phyloP scores from a whole-genome alignment of 139 green algal genomes.

The Tetradesmus lagerheimii region DNA sequence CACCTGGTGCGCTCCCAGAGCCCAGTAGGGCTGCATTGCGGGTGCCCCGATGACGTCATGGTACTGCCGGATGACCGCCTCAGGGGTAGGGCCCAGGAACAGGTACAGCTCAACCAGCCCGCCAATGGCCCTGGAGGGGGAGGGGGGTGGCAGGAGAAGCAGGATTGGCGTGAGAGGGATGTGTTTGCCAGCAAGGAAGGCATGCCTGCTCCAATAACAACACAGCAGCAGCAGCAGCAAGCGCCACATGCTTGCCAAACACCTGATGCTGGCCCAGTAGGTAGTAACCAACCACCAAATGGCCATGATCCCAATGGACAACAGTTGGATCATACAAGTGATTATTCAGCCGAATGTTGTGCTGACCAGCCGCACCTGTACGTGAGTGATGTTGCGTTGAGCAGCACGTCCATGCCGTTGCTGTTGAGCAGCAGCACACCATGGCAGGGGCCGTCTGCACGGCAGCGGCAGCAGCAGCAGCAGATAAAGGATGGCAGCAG shows the following conservation, averaged over 20 bases:
- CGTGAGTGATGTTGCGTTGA: constrained; percentile 5
- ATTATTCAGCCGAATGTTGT: no score
- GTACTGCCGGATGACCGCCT: constrained; percentile 80
- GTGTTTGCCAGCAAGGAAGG: no score
- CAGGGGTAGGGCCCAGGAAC: constrained; percentile 75
- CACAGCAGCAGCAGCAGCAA: background rate
- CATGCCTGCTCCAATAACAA: no score
- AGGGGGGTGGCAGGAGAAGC: no score
- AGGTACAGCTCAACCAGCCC: constrained; percentile 84
- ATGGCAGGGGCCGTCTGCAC: constrained; percentile 60
- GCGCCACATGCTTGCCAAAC: background rate
- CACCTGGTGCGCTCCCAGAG: constrained; percentile 82
- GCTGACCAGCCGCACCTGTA: constrained; percentile 42
- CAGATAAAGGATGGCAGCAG: background rate
- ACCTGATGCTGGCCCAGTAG: no score
- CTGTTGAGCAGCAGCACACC: constrained; percentile 69
- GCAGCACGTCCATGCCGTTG: constrained; percentile 46
- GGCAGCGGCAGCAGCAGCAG: background rate
- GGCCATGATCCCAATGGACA: no score
- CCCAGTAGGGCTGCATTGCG: constrained; percentile 76
- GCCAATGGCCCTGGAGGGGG: constrained; percentile 53
- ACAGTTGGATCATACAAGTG: no score
- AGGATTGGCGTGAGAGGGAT: no score
- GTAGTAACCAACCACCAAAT: no score
- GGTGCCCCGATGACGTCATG: constrained; percentile 79